phyloP scores from a whole-genome alignment of 495 filamentous ascomycete species.

The Trichoderma virens region DNA sequence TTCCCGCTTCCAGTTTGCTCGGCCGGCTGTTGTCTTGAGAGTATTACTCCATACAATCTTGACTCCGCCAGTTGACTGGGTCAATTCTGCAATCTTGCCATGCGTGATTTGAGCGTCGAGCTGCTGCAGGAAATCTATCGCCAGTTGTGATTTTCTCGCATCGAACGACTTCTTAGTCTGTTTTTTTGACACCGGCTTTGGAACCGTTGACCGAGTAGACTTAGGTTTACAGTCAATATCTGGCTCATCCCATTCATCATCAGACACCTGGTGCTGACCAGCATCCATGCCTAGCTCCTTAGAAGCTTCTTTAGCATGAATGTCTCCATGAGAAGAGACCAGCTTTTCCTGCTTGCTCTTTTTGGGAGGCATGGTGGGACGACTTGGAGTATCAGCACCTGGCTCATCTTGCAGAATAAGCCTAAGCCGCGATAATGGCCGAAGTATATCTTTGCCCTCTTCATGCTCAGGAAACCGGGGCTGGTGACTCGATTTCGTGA shows the following conservation, averaged over 20 bases:
- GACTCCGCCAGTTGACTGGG: constrained; percentile 65
- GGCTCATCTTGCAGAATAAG: neutral
- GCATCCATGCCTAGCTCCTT: neutral
- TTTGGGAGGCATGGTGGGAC: neutral
- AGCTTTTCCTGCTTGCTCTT: neutral
- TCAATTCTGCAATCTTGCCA: constrained; percentile 52
- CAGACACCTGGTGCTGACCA: neutral
- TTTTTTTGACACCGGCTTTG: constrained; percentile 10
- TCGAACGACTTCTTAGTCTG: constrained; percentile 60
- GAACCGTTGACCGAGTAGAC: neutral
- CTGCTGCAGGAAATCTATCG: constrained; percentile 59
- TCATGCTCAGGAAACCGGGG: neutral
- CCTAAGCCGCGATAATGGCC: neutral
- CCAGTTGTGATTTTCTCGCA: constrained; percentile 54
- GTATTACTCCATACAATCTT: constrained; percentile 76
- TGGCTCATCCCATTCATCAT: neutral
- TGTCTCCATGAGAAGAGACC: neutral
- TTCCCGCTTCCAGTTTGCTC: constrained; percentile 72
- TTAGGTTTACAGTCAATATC: neutral
- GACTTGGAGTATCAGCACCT: neutral
- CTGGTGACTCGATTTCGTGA: neutral
- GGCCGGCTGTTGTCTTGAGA: constrained; percentile 78
- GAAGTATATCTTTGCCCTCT: neutral
- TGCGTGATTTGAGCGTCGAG: constrained; percentile 61
- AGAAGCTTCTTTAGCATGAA: neutral